These are phyloP conservation scores for Diplosphaera chodatii DNA, from an alignment of 139 green algal species.

Conservation along the genomic window DNA sequence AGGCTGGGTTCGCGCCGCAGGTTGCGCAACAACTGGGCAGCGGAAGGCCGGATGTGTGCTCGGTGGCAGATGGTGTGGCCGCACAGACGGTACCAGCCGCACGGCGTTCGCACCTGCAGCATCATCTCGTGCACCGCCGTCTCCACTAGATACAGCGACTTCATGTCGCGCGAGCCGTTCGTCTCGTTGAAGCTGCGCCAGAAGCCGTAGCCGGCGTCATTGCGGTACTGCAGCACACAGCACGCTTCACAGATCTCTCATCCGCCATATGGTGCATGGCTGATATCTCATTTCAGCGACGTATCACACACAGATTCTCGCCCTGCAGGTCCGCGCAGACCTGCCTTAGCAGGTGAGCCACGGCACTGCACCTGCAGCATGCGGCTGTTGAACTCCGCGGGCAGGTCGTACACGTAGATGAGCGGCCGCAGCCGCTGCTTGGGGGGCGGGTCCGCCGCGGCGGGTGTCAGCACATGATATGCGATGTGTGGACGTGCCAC, in stretches of 20 bases:
- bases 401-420: constrained; percentile 54
- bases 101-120: constrained; percentile 32
- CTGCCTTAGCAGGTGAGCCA: too few species aligned
- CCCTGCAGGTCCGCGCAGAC: too few species aligned
- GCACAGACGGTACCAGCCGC: background rate
- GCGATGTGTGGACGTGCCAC: background rate
- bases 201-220: background rate
- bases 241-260: too few species aligned
- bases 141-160: constrained; percentile 35
- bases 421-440: constrained; percentile 22
- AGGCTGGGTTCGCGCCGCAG: too few species aligned
- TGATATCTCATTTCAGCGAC: too few species aligned
- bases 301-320: too few species aligned
- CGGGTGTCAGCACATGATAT: background rate
- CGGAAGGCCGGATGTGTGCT: too few species aligned
- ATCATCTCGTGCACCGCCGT: constrained; percentile 53
- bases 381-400: constrained; percentile 27
- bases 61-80: too few species aligned
- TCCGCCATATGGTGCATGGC: too few species aligned
- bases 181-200: background rate
- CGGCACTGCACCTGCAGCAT: constrained; percentile 51
- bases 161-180: constrained; percentile 18
- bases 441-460: background rate
- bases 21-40: too few species aligned
- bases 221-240: background rate